Base-by-base conservation (phyloP, 768 basidiomycete species). In the Ramaria sp. region DNA sequence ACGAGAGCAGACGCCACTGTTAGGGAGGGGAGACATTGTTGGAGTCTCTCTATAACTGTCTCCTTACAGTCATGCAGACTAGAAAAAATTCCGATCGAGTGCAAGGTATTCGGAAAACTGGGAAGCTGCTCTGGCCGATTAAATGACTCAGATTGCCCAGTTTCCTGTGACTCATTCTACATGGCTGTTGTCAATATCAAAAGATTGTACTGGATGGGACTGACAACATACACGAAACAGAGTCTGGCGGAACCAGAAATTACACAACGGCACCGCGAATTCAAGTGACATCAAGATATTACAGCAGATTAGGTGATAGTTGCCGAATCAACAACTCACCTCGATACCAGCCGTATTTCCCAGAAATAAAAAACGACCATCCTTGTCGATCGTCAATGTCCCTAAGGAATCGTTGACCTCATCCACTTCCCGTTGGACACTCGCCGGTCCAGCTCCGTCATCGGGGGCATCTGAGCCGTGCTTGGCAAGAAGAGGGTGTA, bases 1-100 rank as follows among this genome's bases (percentile, higher is more conserved):
- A 80, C 83, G 19, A 88, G 69, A 15, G 72, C 75, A 13, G 77
- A 68, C 0, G 86, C 85, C 61, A 86, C 79, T 3, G 79, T 73
- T 2, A 79, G 69, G 0, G 78, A 70, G 5, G 87, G 86, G 1
- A 85, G 71, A 39, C 31, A 56, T 19, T 56, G 27, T 22, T 48
- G 31, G 12, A 56, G 22, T 12, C 42, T 22, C n/a, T 56, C 45
- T 43, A 56, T 56, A 7, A 56, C 54, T 12, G 24, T 33, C 22
- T 56, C 24, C 46, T 46, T 48, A 4, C 43, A 56, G 11, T 56
- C 33, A 27, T 46, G 42, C 13, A 56, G 42, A 37, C 31, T 56
- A n/a, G 54, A 56, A 46, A 56, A 56, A 24, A 56, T 56, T 6
- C 54, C 54, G 12, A 56, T 30, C 5, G 54, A 30, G 47, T 56